Evolutionary conservation across 306 rosid species (phyloP).

Genomic region (Cucurbita pepo): DNA sequence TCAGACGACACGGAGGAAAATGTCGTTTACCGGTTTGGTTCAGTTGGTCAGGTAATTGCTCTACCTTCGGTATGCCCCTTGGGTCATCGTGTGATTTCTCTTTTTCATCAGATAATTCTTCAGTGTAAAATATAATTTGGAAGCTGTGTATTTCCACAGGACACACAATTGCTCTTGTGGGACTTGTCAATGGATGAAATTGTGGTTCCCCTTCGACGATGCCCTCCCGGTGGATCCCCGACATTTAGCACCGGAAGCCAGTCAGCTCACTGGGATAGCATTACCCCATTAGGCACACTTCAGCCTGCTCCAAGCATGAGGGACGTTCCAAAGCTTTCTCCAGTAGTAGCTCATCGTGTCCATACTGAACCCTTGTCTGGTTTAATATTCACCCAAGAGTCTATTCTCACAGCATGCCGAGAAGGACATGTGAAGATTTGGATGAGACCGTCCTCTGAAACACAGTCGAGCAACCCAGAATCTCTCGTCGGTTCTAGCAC

Average conservation of each 20-base stretch:
- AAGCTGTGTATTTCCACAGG: constrained; percentile 27
- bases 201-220: constrained; percentile 72
- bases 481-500: neutral
- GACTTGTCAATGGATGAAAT: constrained; percentile 85
- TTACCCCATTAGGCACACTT: constrained; percentile 56
- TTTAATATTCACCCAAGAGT: constrained; percentile 65
- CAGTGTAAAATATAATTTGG: neutral
- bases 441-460: constrained; percentile 41
- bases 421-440: constrained; percentile 88
- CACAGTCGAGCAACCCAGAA: neutral
- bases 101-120: neutral
- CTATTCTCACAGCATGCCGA: constrained; percentile 77
- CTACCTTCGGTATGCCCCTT: neutral
- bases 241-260: constrained; percentile 84
- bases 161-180: constrained; percentile 90
- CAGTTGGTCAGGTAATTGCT: constrained; percentile 79
- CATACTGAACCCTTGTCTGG: constrained; percentile 93
- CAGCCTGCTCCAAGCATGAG: constrained; percentile 90
- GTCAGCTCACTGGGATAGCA: constrained; percentile 88
- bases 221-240: constrained; percentile 88
- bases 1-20: constrained; percentile 60
- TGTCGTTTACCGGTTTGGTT: constrained; percentile 79
- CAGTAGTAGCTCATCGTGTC: constrained; percentile 71
- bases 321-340: constrained; percentile 78
- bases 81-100: neutral